A percentile compares a stretch with the other conserved stretches of the same genome.
These are phyloP conservation scores for Penium margaritaceum DNA, from an alignment of 139 green algal species.

Conservation along the genomic window DNA sequence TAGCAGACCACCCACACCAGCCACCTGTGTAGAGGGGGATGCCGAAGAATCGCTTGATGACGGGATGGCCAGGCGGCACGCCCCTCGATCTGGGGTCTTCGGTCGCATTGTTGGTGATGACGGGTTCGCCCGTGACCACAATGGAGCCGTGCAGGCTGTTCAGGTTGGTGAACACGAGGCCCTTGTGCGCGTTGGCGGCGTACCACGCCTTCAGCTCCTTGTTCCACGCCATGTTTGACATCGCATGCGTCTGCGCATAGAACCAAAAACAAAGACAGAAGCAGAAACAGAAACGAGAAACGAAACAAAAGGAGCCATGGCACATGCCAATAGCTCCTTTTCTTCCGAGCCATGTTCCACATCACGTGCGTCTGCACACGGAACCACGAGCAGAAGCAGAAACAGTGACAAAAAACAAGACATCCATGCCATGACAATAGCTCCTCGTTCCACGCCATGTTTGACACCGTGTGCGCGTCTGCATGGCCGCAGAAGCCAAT, in stretches of 20 bases:
- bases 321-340: too few relatives aligned
- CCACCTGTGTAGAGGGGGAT: conserved; percentile 14
- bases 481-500: too few relatives aligned
- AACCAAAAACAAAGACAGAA: too few relatives aligned
- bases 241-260: conserved; percentile 33
- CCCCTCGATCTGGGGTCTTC: conserved; percentile 6
- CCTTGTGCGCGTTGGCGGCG: not conserved
- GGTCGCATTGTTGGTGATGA: conserved; percentile 20
- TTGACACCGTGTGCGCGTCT: conserved; percentile 18
- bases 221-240: conserved; percentile 24
- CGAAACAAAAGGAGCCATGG: too few relatives aligned
- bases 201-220: conserved; percentile 20
- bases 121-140: not conserved
- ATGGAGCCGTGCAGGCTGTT: conserved; percentile 24
- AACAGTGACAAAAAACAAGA: too few relatives aligned
- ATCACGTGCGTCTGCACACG: too few relatives aligned
- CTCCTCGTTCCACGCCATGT: conserved; percentile 23
- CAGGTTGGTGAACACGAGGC: conserved; percentile 24
- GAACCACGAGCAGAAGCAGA: too few relatives aligned
- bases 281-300: too few relatives aligned
- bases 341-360: too few relatives aligned
- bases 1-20: not conserved
- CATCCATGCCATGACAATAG: conserved; percentile 16
- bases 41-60: conserved; percentile 25
- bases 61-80: conserved; percentile 15